These are phyloP conservation scores for Scytalidium lignicola DNA, from an alignment of 2,329 filamentous ascomycete genomes.

Conservation along the genomic window DNA sequence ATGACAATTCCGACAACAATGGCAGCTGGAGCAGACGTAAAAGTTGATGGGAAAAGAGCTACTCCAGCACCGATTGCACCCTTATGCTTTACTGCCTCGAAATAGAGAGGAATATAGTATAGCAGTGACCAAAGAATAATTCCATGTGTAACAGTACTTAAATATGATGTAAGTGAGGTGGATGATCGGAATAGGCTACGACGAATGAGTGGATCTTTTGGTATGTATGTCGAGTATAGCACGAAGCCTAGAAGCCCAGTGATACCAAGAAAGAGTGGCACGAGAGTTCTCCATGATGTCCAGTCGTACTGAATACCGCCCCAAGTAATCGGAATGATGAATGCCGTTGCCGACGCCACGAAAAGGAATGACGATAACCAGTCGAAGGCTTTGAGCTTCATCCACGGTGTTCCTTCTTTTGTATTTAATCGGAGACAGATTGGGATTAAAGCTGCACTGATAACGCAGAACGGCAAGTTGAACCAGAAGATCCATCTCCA, in stretches of 20 bases:
- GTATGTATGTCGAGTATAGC: conserved; percentile 40
- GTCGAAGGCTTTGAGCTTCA: conserved; percentile 39
- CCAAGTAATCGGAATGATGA: conserved; percentile 58
- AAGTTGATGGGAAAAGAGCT: conserved; percentile 51
- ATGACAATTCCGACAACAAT: conserved; percentile 51
- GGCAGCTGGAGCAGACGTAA: conserved; percentile 54
- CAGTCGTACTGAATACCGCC: conserved; percentile 59
- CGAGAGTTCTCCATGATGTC: conserved; percentile 53
- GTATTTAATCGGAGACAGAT: conserved; percentile 16
- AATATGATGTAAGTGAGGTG: conserved; percentile 44
- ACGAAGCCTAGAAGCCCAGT: conserved; percentile 45
- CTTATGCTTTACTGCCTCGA: conserved; percentile 45
- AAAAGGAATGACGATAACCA: conserved; percentile 59
- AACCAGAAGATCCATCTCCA: conserved; percentile 25
- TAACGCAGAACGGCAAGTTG: conserved; percentile 19
- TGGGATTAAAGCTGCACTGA: conserved; percentile 16
- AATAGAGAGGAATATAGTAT: conserved; percentile 49
- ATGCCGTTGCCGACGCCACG: conserved; percentile 48
- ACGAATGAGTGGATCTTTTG: conserved; percentile 28
- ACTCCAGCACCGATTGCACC: conserved; percentile 46
- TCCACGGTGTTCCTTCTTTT: conserved; percentile 14
- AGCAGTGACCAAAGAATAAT: conserved; percentile 46
- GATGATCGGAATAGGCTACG: conserved; percentile 36
- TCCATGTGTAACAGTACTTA: conserved; percentile 49
- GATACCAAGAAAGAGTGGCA: conserved; percentile 52